These are phyloP conservation scores for Chalaropsis thielavioides DNA, from an alignment of 2,329 filamentous ascomycete genomes.

Conservation along the genomic window DNA sequence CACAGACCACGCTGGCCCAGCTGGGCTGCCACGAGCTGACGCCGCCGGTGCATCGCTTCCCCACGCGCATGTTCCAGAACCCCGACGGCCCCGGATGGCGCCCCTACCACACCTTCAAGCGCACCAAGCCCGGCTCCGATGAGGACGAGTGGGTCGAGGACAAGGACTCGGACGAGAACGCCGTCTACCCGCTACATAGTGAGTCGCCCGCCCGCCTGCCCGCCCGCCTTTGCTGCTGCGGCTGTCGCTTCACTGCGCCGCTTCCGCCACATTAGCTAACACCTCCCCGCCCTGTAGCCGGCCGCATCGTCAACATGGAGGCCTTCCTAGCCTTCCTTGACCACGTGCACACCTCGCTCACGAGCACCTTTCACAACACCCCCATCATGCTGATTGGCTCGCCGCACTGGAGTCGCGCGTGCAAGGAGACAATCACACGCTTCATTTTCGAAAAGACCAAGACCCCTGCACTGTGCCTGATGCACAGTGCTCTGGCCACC, in stretches of 20 bases:
- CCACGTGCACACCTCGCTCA: constrained; percentile 78
- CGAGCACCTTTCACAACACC: constrained; percentile 88
- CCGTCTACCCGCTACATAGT: constrained; percentile 70
- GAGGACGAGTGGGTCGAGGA: constrained; percentile 72
- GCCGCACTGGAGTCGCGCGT: constrained; percentile 76
- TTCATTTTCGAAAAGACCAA: constrained; percentile 98
- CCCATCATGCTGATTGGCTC: constrained; percentile 83
- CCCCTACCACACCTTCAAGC: constrained; percentile 63
- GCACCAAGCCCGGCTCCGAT: constrained; percentile 42
- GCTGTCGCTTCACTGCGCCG: too few species aligned
- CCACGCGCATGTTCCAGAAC: constrained; percentile 90
- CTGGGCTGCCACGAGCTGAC: constrained; percentile 83
- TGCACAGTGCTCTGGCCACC: constrained; percentile 77
- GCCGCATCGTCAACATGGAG: constrained; percentile 76
- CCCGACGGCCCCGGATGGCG: constrained; percentile 59
- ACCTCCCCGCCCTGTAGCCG: constrained; percentile 33
- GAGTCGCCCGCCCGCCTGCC: constrained; percentile 20
- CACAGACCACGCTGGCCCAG: constrained; percentile 80
- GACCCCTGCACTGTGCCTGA: constrained; percentile 77
- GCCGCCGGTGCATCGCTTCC: constrained; percentile 70
- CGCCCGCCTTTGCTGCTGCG: too few species aligned
- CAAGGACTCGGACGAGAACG: constrained; percentile 71
- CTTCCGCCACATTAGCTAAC: not conserved
- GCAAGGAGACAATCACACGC: constrained; percentile 75
- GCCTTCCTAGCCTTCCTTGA: constrained; percentile 89